Evolutionary conservation across 345 rosid genomes (phyloP), one percentile per base, ranked within the genome.

Genomic region (Salix dunnii): DNA sequence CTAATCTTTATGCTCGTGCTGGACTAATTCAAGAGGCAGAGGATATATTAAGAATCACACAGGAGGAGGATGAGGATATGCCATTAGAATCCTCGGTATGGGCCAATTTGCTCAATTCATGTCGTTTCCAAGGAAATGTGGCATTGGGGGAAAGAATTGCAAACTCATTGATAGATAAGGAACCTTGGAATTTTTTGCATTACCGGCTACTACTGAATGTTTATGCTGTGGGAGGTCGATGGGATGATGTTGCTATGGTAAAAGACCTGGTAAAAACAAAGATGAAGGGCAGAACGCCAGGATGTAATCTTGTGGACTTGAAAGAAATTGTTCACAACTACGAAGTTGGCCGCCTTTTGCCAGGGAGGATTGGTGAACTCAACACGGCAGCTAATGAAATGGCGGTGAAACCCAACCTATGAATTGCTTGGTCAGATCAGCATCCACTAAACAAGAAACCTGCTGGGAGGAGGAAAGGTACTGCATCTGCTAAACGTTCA

Each of bases 291-390:
- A 83, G 82, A 76, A 80, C 81, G 3, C 93, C 92, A 0, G 88
- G 86, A 20, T 90, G 92, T 73, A 77, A 85, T 79, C 93, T 91
- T 23, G 81, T 88, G 30, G 91, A 91, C 78, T 81, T 91, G 89
- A 88, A 87, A 16, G 79, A 87, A 71, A 88, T 88, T 61, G 94
- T 90, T 76, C 91, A 91, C 75, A 66, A 75, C 30, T 80, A 84
- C 38, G 76, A 63, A 78, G 73, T 72, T 43, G 80, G 73, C 36
- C 60, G 30, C 35, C 27, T 43, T 66, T 51, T 60, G 78, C 70
- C 38, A 75, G 80, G 73, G 64, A 74, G 71, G 64, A 71, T 64
- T 12, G 60, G 62, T 66, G 77, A 74, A 28, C 18, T 60, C 62
- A 76, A 68, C 63, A 58, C 7, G 53, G 17, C 67, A 74, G n/a